A percentile compares a stretch with the other conserved stretches of the same genome.
phyloP scores from a whole-genome alignment of 73 alveolate genomes.

The Durusdinium trenchii region DNA sequence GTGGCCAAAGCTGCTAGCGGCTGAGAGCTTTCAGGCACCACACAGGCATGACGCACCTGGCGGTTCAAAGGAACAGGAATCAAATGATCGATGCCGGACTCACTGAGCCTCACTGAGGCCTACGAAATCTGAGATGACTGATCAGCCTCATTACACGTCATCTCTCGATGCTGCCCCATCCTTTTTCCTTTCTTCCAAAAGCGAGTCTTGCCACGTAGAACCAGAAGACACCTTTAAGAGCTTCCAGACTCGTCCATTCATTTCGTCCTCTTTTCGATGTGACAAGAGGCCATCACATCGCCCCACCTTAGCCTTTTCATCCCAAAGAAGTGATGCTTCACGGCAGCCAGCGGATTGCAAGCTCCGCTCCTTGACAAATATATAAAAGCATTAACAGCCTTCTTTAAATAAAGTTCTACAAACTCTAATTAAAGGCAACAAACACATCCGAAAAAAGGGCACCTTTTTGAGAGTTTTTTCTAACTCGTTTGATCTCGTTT shows the following conservation, averaged over 20 bases:
- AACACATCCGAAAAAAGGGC: neutral
- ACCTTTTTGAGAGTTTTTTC: no score
- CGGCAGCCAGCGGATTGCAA: slow-evolving; percentile 70
- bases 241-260: no score
- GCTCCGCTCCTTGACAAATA: slow-evolving; percentile 67
- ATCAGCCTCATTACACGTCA: neutral
- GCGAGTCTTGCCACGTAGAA: neutral
- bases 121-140: neutral
- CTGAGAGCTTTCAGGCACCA: neutral
- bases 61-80: neutral
- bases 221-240: neutral
- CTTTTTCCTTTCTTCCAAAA: neutral
- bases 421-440: neutral
- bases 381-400: no score
- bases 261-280: neutral
- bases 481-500: no score
- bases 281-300: neutral
- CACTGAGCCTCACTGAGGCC: neutral
- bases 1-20: neutral
- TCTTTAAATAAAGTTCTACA: neutral
- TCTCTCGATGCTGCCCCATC: neutral
- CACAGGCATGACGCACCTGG: slow-evolving; percentile 57
- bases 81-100: neutral
- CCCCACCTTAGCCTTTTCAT: slow-evolving; percentile 47
- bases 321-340: slow-evolving; percentile 84